Evolutionary conservation across 768 basidiomycete species (phyloP).

Genomic region (Epithele typhae): DNA sequence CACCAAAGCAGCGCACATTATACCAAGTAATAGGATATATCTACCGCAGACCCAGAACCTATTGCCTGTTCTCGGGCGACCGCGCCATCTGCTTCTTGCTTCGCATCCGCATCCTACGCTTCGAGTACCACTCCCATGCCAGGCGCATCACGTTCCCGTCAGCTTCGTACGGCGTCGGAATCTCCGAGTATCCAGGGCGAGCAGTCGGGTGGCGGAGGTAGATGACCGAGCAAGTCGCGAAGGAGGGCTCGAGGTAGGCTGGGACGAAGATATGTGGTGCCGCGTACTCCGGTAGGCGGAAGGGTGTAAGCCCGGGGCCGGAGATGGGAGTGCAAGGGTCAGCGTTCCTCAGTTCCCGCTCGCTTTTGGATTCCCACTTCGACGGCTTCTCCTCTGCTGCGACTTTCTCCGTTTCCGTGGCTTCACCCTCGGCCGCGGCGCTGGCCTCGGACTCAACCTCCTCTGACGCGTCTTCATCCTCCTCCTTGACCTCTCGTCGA

Average conservation of each 20-base stretch:
- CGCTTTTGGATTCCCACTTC: constrained; percentile 1
- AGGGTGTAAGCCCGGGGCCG: constrained; percentile 50
- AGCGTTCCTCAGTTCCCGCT: not conserved
- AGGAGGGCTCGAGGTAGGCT: constrained; percentile 83
- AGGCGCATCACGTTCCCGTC: constrained; percentile 90
- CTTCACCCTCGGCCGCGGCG: not conserved
- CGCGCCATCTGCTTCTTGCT: constrained; percentile 57
- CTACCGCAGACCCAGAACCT: constrained; percentile 4
- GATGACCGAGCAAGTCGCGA: constrained; percentile 83
- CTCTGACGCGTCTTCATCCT: constrained; percentile 10
- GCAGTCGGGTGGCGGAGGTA: constrained; percentile 97
- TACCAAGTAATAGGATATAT: constrained; percentile 13
- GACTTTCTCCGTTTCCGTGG: not conserved
- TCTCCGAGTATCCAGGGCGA: constrained; percentile 91
- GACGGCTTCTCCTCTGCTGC: not conserved
- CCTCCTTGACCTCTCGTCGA: constrained; percentile 11
- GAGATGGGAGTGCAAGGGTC: constrained; percentile 4
- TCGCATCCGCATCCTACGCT: constrained; percentile 62
- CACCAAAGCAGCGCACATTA: constrained; percentile 10
- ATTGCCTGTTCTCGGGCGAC: constrained; percentile 62
- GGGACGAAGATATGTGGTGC: constrained; percentile 93
- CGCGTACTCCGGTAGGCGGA: constrained; percentile 82
- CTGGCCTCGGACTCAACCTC: constrained; percentile 13
- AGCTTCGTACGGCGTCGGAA: constrained; percentile 93
- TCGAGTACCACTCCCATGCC: constrained; percentile 95